phyloP scores from a whole-genome alignment of 148 eudicot species.

The Vaccinium myrtillus region DNA sequence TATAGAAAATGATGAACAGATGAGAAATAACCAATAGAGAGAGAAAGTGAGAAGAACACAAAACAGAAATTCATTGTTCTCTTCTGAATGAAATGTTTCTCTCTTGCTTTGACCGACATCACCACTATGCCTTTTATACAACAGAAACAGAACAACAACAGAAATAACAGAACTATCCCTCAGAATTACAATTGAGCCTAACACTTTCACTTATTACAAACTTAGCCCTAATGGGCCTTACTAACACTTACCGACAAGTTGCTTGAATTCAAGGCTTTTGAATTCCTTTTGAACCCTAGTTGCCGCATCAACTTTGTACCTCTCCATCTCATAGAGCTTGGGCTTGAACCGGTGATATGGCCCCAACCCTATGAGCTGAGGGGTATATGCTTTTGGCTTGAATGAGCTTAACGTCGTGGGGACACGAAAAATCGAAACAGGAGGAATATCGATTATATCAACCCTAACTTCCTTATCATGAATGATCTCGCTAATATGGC shows the following conservation, averaged over 20 bases:
- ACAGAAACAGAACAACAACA: too few relatives aligned
- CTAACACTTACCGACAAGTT: constrained; percentile 28
- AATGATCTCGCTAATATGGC: constrained; percentile 23
- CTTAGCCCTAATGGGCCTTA: too few relatives aligned
- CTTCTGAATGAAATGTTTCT: too few relatives aligned
- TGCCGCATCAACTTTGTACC: constrained; percentile 34
- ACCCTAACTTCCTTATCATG: constrained; percentile 16
- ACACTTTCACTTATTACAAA: too few relatives aligned
- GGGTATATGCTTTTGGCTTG: constrained; percentile 35
- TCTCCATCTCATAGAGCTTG: constrained; percentile 39
- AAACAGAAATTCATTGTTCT: too few relatives aligned
- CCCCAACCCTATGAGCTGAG: constrained; percentile 40
- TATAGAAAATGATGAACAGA: too few relatives aligned
- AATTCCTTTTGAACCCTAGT: constrained; percentile 32
- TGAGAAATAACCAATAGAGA: too few relatives aligned
- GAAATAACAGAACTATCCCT: too few relatives aligned
- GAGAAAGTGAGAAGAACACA: too few relatives aligned
- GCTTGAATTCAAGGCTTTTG: constrained; percentile 26
- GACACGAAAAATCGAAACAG: constrained; percentile 27
- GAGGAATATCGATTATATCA: constrained; percentile 17
- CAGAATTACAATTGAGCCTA: too few relatives aligned
- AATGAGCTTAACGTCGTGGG: constrained; percentile 18
- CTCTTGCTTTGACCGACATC: too few relatives aligned
- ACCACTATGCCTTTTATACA: too few relatives aligned
- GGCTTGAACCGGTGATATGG: constrained; percentile 44